Base-by-base conservation (phyloP, 805 yeast species). In the Candida ascalaphidarum region DNA sequence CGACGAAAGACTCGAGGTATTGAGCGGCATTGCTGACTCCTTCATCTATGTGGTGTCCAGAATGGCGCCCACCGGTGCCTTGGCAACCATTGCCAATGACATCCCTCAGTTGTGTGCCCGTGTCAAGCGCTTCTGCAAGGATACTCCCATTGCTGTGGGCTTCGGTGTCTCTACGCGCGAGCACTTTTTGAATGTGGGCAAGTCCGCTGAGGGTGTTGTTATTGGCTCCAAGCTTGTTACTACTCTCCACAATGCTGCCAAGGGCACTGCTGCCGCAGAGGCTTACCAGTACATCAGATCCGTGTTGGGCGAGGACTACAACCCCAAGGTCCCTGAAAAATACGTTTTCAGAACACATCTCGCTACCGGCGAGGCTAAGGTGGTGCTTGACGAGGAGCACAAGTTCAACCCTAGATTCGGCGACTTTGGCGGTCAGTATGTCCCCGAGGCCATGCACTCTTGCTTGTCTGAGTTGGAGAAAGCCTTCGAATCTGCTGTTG, bases 11-110 rank as follows among this genome's bases (percentile, higher is more conserved):
- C 70, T 92, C 44, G 70, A 74, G 47, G 59, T 81, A 18, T 66
- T 92, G 45, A 79, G 89, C 7, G 70, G 71, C 32, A 82, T 92
- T 46, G 95, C 99, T 18, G 96, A 89, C 52, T 83, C 96, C 1
- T 92, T 92, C 58, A 80, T 92, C 35, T 92, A 92, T 46, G 98
- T 92, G 22, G 97, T 92, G 11, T 85, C 96, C 3, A 74, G 95
- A 54, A 92, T 92, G 99, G 96, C 97, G 41, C 78, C 95, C 33
- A 92, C 99, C 17, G 98, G 99, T 51, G 89, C 94, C 21, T 61
- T 77, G 14, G 71, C 79, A 12, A 61, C 68, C 14, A 74, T 94
- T 23, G 67, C 75, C 26, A 45, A 61, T 5, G 78, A 77, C 37
- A 71, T 89, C 31, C 72, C 75, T 15, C 73, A 64, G 23, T 68